phyloP scores from a whole-genome alignment of 108 stramenopile genomes.

The Cyclotella choctawhatcheeana region DNA sequence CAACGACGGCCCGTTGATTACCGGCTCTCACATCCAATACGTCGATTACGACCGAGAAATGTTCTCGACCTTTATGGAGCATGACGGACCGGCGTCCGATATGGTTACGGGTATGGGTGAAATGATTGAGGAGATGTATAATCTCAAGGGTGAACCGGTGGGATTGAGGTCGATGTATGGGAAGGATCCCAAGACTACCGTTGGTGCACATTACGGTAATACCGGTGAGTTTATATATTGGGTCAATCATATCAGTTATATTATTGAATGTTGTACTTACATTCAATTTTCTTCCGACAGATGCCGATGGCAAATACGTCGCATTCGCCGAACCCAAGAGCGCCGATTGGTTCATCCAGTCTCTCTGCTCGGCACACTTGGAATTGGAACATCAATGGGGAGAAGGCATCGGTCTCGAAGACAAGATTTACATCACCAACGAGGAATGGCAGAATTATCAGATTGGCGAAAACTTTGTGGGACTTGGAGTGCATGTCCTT shows the following conservation, averaged over 20 bases:
- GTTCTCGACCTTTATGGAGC: conserved; percentile 49
- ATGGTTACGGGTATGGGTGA: conserved; percentile 65
- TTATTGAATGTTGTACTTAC: too few relatives aligned
- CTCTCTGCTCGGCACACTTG: conserved; percentile 66
- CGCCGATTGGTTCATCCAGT: conserved; percentile 65
- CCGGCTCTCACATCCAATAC: conserved; percentile 64
- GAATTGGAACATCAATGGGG: conserved; percentile 77
- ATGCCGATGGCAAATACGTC: conserved; percentile 57
- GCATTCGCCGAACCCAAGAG: conserved; percentile 32
- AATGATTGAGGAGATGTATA: conserved; percentile 44
- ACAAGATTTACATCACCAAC: conserved; percentile 64
- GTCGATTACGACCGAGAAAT: conserved; percentile 61
- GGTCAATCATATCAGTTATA: too few relatives aligned
- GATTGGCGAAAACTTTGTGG: conserved; percentile 36
- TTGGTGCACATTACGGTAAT: conserved; percentile 66
- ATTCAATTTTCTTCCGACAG: too few relatives aligned
- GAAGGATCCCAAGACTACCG: conserved; percentile 29
- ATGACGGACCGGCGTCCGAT: conserved; percentile 51
- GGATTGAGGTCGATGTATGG: conserved; percentile 39
- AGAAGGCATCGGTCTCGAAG: conserved; percentile 64
- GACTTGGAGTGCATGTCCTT: conserved; percentile 20
- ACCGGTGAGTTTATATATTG: conserved; percentile 43
- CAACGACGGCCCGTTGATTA: conserved; percentile 55
- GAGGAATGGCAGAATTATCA: conserved; percentile 65
- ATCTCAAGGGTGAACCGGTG: conserved; percentile 61